Conservation (phyloP, 177 flowering plant genomes). For the Vitis hybrid region DNA sequence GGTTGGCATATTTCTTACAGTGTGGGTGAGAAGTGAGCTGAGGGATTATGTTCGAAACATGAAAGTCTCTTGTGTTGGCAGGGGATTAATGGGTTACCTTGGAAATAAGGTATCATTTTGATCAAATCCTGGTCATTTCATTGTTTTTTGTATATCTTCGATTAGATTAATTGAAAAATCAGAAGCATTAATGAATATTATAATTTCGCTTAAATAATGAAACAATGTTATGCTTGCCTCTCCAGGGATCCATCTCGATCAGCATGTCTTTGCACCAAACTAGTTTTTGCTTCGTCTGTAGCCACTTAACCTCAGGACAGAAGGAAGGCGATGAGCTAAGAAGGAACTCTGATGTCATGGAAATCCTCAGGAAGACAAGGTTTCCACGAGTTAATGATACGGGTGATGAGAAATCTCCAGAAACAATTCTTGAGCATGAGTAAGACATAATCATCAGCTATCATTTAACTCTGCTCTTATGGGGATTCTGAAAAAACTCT, state of each 20-base stretch:
- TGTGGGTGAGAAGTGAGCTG: constrained; percentile 80
- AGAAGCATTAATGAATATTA: neutral
- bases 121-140: neutral
- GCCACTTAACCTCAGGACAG: constrained; percentile 88
- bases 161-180: neutral
- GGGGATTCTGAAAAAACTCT: neutral
- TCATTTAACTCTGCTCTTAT: neutral
- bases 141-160: neutral
- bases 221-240: constrained; percentile 7
- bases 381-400: constrained; percentile 63
- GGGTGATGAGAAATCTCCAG: constrained; percentile 75
- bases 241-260: constrained; percentile 88
- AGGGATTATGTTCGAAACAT: constrained; percentile 68
- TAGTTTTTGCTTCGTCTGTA: constrained; percentile 89
- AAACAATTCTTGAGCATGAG: constrained; percentile 89
- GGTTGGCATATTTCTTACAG: constrained; percentile 85
- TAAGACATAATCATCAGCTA: constrained; percentile 32
- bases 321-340: constrained; percentile 91
- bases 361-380: constrained; percentile 84
- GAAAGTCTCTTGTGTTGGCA: constrained; percentile 91
- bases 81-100: constrained; percentile 97
- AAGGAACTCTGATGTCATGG: constrained; percentile 89
- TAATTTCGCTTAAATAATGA: neutral
- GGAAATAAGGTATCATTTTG: constrained; percentile 74
- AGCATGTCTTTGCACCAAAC: constrained; percentile 90